Conservation (phyloP, 2,329 filamentous ascomycete species). For the Trichoderma breve region DNA sequence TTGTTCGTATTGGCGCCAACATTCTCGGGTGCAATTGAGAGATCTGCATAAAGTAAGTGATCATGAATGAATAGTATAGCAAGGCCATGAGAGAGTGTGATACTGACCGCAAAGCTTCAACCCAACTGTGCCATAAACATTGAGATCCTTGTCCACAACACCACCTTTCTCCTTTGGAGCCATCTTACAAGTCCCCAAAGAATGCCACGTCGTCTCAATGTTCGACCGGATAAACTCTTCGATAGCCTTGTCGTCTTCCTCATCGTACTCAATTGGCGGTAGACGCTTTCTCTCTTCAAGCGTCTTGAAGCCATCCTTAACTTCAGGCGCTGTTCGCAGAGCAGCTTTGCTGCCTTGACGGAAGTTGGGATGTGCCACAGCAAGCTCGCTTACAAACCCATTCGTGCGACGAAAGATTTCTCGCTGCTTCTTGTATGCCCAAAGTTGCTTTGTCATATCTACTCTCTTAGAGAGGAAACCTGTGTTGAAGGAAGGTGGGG, state of each 20-base stretch:
- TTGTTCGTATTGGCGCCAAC: constrained; percentile 46
- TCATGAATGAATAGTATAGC: neutral
- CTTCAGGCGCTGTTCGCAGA: constrained; percentile 27
- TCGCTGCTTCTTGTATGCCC: constrained; percentile 63
- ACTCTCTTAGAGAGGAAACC: constrained; percentile 49
- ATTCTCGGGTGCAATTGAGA: constrained; percentile 39
- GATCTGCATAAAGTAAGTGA: constrained; percentile 28
- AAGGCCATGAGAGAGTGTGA: neutral
- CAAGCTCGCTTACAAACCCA: constrained; percentile 47
- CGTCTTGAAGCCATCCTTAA: constrained; percentile 23
- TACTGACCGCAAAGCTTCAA: constrained; percentile 39
- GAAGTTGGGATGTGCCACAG: constrained; percentile 44
- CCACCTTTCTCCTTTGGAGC: constrained; percentile 37
- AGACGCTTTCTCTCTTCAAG: constrained; percentile 30
- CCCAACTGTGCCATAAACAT: constrained; percentile 40
- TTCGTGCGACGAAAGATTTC: constrained; percentile 57
- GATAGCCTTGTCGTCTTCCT: constrained; percentile 48
- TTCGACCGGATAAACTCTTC: constrained; percentile 41
- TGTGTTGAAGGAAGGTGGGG: constrained; percentile 53
- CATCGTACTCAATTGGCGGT: constrained; percentile 42
- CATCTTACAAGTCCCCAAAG: constrained; percentile 45
- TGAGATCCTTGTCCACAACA: constrained; percentile 41
- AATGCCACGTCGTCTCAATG: constrained; percentile 43
- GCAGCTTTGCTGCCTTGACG: constrained; percentile 39
- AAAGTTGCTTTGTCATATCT: constrained; percentile 57